A percentile compares a stretch with the other conserved stretches of the same genome.
phyloP scores from a whole-genome alignment of 352 stramenopile genomes.

The Detonula confervacea region DNA sequence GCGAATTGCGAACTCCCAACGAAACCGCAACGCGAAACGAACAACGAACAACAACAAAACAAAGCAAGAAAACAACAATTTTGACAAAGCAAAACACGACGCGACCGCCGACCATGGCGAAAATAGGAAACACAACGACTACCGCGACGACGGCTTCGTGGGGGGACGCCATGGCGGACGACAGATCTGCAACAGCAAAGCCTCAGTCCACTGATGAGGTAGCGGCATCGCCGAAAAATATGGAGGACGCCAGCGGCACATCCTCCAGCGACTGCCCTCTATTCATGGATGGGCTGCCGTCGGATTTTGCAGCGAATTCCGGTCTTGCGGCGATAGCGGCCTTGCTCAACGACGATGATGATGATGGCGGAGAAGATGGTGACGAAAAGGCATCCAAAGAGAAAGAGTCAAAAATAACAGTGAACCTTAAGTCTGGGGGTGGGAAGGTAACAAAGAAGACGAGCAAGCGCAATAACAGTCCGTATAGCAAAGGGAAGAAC shows the following conservation, averaged over 20 bases:
- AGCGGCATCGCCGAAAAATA: neutral
- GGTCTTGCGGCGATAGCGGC: slow-evolving; percentile 70
- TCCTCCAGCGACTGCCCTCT: slow-evolving; percentile 57
- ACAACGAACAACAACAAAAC: no score
- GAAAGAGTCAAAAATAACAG: neutral
- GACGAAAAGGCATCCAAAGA: slow-evolving; percentile 8
- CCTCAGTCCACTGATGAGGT: neutral
- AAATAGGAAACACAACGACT: neutral
- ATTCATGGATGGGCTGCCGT: slow-evolving; percentile 74
- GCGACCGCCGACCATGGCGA: slow-evolving; percentile 2
- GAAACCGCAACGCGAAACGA: no score
- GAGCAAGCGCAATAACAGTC: slow-evolving; percentile 24
- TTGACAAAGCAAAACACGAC: no score
- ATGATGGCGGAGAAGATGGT: slow-evolving; percentile 38
- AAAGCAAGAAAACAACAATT: no score
- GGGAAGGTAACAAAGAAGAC: slow-evolving; percentile 29
- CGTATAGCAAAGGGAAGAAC: slow-evolving; percentile 28
- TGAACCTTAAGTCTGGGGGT: slow-evolving; percentile 27
- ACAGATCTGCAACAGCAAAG: slow-evolving; percentile 3
- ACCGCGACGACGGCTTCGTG: neutral
- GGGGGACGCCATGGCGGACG: no score
- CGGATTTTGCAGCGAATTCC: slow-evolving; percentile 67
- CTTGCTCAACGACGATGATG: slow-evolving; percentile 60
- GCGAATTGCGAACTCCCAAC: no score
- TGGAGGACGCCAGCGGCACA: neutral